phyloP scores from a whole-genome alignment of 768 basidiomycete species.

The Pleurotus citrinopileatus region DNA sequence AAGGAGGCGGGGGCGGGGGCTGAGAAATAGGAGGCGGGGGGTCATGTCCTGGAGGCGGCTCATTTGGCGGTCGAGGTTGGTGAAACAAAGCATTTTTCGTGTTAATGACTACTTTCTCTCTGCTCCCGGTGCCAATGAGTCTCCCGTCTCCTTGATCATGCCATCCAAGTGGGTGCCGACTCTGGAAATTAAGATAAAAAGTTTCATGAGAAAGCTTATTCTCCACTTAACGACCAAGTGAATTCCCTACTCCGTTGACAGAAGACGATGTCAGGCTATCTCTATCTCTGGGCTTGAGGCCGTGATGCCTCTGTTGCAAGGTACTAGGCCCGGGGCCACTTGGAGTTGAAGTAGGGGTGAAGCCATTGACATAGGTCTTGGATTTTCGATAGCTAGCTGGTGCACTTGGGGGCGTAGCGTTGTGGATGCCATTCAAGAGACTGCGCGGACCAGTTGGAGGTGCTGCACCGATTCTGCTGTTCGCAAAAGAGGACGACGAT shows the following conservation, averaged over 20 bases:
- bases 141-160: constrained; percentile 11
- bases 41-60: neutral
- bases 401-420: constrained; percentile 22
- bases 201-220: constrained; percentile 1
- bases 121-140: constrained; percentile 5
- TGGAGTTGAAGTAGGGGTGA: constrained; percentile 13
- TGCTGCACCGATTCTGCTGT: constrained; percentile 44
- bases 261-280: neutral
- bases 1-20: neutral
- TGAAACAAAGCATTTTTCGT: constrained; percentile 18
- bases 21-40: constrained; percentile 9
- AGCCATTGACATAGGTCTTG: constrained; percentile 45
- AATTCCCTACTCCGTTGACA: constrained; percentile 4
- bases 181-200: constrained; percentile 16
- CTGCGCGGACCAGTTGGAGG: constrained; percentile 71
- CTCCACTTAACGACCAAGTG: neutral
- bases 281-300: constrained; percentile 18
- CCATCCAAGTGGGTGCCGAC: constrained; percentile 25
- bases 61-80: neutral
- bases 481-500: constrained; percentile 17
- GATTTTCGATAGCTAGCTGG: constrained; percentile 23
- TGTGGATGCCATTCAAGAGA: constrained; percentile 38
- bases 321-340: constrained; percentile 16
- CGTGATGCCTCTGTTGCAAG: constrained; percentile 21
- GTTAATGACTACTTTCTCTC: constrained; percentile 15